A percentile compares a stretch with the other conserved stretches of the same genome.
Conservation (phyloP, 2,329 filamentous ascomycete species). For the Leptographium procerum region DNA sequence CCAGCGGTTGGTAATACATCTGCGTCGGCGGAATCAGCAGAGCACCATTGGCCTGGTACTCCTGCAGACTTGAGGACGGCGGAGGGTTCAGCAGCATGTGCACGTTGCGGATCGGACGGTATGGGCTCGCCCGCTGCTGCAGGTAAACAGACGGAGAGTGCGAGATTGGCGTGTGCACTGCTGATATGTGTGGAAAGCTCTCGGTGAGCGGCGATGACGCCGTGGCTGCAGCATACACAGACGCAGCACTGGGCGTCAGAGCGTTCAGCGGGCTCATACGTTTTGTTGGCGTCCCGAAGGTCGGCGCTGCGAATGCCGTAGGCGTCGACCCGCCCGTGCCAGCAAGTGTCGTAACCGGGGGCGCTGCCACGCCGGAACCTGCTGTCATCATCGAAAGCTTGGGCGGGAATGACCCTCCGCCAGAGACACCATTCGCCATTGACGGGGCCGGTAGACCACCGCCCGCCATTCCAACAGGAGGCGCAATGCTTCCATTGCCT, state of each 20-base stretch:
- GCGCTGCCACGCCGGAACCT: background rate
- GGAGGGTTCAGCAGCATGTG: conserved; percentile 86
- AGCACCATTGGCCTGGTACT: conserved; percentile 45
- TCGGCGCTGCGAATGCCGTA: conserved; percentile 10
- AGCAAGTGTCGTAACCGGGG: background rate
- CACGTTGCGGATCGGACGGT: conserved; percentile 79
- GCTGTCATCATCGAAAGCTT: conserved; percentile 3
- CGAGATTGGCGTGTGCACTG: conserved; percentile 52
- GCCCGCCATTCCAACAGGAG: conserved; percentile 17
- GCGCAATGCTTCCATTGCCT: conserved; percentile 32
- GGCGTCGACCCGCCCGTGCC: conserved; percentile 5
- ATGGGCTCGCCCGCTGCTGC: conserved; percentile 80
- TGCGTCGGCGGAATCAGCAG: conserved; percentile 46
- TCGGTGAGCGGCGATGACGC: conserved; percentile 61
- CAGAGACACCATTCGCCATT: background rate
- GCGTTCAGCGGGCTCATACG: conserved; percentile 39
- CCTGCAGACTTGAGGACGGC: conserved; percentile 65
- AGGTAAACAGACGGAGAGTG: conserved; percentile 83
- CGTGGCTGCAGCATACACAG: conserved; percentile 44
- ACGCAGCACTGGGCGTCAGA: conserved; percentile 23
- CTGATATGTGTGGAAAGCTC: conserved; percentile 34
- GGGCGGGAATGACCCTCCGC: background rate
- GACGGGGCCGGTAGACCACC: background rate
- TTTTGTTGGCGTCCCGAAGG: conserved; percentile 41
- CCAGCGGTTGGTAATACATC: conserved; percentile 75